These are phyloP conservation scores for Paecilomyces variotii DNA, from an alignment of 2,329 filamentous ascomycete species.

Conservation along the genomic window DNA sequence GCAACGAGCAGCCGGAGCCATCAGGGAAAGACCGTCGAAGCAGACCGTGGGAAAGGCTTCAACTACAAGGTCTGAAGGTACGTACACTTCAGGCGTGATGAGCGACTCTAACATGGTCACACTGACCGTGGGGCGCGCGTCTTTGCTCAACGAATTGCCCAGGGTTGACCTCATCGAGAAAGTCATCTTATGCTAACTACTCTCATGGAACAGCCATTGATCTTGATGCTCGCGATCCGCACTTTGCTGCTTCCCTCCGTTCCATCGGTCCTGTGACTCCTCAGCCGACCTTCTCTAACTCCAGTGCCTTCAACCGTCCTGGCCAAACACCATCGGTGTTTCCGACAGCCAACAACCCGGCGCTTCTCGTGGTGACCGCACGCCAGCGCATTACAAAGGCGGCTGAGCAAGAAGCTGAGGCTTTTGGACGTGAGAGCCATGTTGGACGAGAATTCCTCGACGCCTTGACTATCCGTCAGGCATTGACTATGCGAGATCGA, in stretches of 20 bases:
- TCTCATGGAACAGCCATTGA: slow-evolving; percentile 41
- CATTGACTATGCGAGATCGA: slow-evolving; percentile 41
- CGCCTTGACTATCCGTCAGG: slow-evolving; percentile 42
- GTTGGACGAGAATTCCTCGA: slow-evolving; percentile 41
- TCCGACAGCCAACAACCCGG: slow-evolving; percentile 42
- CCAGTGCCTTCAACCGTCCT: slow-evolving; percentile 41
- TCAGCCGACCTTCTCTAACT: slow-evolving; percentile 48
- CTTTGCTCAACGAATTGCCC: too few species aligned
- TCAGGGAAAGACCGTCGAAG: slow-evolving; percentile 21
- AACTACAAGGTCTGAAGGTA: slow-evolving; percentile 26
- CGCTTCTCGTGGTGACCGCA: slow-evolving; percentile 45
- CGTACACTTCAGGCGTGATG: slow-evolving; percentile 1
- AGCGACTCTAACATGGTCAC: not conserved
- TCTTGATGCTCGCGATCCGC: slow-evolving; percentile 53
- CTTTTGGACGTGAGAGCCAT: slow-evolving; percentile 35
- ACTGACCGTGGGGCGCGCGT: too few species aligned
- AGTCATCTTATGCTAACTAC: not conserved
- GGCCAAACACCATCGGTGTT: slow-evolving; percentile 26
- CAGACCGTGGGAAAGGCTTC: slow-evolving; percentile 29
- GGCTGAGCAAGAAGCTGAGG: slow-evolving; percentile 48
- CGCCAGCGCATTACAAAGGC: slow-evolving; percentile 43
- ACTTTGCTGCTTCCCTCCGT: slow-evolving; percentile 74
- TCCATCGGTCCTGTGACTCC: slow-evolving; percentile 51
- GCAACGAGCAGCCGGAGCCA: slow-evolving; percentile 1
- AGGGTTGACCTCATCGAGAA: not conserved